Conservation (phyloP, 78 protist genomes). For the Dictyostelium citrinum region DNA sequence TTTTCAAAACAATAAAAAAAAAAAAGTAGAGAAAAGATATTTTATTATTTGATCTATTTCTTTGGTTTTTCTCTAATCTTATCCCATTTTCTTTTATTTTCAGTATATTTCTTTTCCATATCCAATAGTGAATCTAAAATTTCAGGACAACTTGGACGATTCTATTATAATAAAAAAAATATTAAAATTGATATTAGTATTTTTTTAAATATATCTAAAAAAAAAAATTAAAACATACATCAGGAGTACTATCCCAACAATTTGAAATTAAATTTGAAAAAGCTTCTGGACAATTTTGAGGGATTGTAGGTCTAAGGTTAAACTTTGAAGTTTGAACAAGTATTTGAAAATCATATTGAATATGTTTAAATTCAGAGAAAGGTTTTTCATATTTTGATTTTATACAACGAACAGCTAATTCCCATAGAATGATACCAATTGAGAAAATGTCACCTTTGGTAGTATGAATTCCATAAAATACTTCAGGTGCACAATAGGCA, state of each 20-base stretch:
- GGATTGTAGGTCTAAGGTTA: slow-evolving; percentile 76
- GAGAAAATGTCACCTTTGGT: slow-evolving; percentile 74
- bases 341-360: slow-evolving; percentile 80
- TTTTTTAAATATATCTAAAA: background rate
- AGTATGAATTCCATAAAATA: slow-evolving; percentile 59
- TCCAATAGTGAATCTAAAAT: slow-evolving; percentile 34
- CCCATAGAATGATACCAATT: slow-evolving; percentile 76
- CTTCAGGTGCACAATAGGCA: slow-evolving; percentile 82
- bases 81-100: slow-evolving; percentile 66
- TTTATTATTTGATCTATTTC: background rate
- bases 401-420: slow-evolving; percentile 63
- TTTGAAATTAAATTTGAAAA: slow-evolving; percentile 47
- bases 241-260: slow-evolving; percentile 74
- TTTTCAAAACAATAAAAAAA: background rate
- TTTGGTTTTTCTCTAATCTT: slow-evolving; percentile 58
- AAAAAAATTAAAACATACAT: slow-evolving; percentile 1
- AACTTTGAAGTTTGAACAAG: slow-evolving; percentile 47
- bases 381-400: slow-evolving; percentile 76
- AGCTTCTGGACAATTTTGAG: slow-evolving; percentile 75
- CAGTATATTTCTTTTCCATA: slow-evolving; percentile 53
- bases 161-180: background rate
- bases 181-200: background rate
- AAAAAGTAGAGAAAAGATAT: background rate
- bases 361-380: slow-evolving; percentile 69
- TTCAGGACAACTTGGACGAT: slow-evolving; percentile 74